A percentile compares a stretch with the other conserved stretches of the same genome.
Evolutionary conservation across 331 rosid genomes (phyloP).

Genomic region (Prunus yedoensis): DNA sequence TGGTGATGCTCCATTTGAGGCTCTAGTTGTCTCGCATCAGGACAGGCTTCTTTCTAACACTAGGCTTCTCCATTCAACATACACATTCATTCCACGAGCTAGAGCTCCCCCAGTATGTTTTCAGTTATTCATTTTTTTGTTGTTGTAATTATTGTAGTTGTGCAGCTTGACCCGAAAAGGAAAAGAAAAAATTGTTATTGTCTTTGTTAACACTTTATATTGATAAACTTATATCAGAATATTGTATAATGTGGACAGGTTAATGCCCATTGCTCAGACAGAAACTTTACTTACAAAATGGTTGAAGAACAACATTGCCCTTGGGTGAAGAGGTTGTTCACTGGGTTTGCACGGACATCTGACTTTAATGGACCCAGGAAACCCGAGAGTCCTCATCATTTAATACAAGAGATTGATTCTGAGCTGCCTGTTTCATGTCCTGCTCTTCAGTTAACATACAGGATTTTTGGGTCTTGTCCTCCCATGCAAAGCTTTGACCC

Average conservation of each 20-base stretch:
- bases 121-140: slow-evolving; percentile 10
- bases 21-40: slow-evolving; percentile 60
- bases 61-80: slow-evolving; percentile 86
- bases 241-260: slow-evolving; percentile 50
- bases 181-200: neutral
- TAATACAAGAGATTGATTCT: slow-evolving; percentile 89
- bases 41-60: slow-evolving; percentile 70
- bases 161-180: neutral
- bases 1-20: slow-evolving; percentile 74
- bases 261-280: slow-evolving; percentile 73
- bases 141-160: slow-evolving; percentile 3
- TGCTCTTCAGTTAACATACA: slow-evolving; percentile 84
- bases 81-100: slow-evolving; percentile 75
- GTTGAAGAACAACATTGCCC: slow-evolving; percentile 84
- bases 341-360: slow-evolving; percentile 94
- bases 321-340: slow-evolving; percentile 84
- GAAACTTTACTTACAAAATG: slow-evolving; percentile 75
- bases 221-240: neutral
- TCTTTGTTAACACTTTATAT: neutral
- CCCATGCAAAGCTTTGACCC: slow-evolving; percentile 97
- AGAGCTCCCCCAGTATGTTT: slow-evolving; percentile 95
- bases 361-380: slow-evolving; percentile 84
- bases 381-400: slow-evolving; percentile 70
- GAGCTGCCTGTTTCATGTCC: slow-evolving; percentile 73
- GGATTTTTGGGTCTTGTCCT: slow-evolving; percentile 90